Base-by-base conservation (phyloP, 768 basidiomycete genomes). In the Leccinum variicolor region DNA sequence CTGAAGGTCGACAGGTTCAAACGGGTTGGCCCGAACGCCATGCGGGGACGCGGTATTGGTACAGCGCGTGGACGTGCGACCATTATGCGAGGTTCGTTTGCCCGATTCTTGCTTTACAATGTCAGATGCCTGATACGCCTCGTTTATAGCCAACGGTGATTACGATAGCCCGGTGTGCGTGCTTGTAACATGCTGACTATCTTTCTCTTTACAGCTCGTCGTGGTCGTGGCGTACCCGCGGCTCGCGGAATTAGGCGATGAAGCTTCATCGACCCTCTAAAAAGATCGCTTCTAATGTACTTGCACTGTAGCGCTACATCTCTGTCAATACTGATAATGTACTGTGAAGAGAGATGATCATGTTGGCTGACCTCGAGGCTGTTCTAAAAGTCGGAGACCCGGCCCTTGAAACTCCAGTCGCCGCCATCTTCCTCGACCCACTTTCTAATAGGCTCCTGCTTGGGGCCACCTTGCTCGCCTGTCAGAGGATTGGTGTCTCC, bases 21-120 rank as follows among this genome's bases (percentile, higher is more conserved):
- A 76, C 89, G 97, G 59, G 93, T 96, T 29, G 95, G 96, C 39
- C 94, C 96, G 9, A 98, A 97, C 71, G 96, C 94, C 19, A 98
- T 98, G 95, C 87, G 92, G 67, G 97, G 97, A 69, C 84, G 96
- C 63, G 97, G 97, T 85, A 99, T 99, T 70, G 97, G 97, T 67
- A 97, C 96, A 69, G 96, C 96, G 50, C 88, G 96, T 84, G 96
- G 96, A 75, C 88, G 96, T 75, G 96, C 96, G 46, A 98, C 96
- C 14, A 98, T 98, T 66, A 94, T 97, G 90, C 82, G 96, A 75
- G 96, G 94, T 97, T 64, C 64, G 91, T 76, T 49, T 46, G 56
- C 61, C 45, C 13, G 39, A 19, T 33, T 48, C 7, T 51, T 11
- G 21, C 45, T 8, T 3, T 31, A 60, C 64, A 31, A 64, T 64